Conservation (phyloP, 495 filamentous ascomycete species). For the Chaetomium fimeti region DNA sequence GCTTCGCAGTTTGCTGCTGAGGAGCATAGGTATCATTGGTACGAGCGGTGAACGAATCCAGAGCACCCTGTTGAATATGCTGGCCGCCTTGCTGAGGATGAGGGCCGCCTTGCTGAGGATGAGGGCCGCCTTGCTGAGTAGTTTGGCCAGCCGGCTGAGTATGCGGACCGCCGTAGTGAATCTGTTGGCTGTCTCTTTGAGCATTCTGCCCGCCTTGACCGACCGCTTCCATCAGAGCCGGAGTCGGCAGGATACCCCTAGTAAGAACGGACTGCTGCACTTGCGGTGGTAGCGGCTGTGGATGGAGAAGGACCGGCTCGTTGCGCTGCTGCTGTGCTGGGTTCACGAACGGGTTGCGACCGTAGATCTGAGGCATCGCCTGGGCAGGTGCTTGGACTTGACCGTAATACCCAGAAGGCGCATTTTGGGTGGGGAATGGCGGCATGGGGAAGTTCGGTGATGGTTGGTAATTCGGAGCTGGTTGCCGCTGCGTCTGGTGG, state of each 20-base stretch:
- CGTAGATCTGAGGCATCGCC: conserved; percentile 28
- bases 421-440: conserved; percentile 26
- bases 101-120: not conserved
- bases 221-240: conserved; percentile 29
- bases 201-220: conserved; percentile 44
- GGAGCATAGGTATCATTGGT: conserved; percentile 45
- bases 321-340: conserved; percentile 33
- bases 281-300: conserved; percentile 54
- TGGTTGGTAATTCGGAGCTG: conserved; percentile 37
- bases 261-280: conserved; percentile 46
- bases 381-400: conserved; percentile 26
- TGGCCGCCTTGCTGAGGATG: conserved; percentile 36
- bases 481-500: conserved; percentile 40
- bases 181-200: not conserved
- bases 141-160: conserved; percentile 38
- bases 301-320: conserved; percentile 50
- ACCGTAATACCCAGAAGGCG: conserved; percentile 21
- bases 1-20: conserved; percentile 55
- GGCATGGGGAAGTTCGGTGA: conserved; percentile 49
- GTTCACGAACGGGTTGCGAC: conserved; percentile 29
- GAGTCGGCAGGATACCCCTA: conserved; percentile 33
- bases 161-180: not conserved
- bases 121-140: conserved; percentile 34
- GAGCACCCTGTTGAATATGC: conserved; percentile 39
- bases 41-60: conserved; percentile 14